phyloP scores from a whole-genome alignment of 805 yeast species.

The Sugiyamaella boreocaroliniensis region DNA sequence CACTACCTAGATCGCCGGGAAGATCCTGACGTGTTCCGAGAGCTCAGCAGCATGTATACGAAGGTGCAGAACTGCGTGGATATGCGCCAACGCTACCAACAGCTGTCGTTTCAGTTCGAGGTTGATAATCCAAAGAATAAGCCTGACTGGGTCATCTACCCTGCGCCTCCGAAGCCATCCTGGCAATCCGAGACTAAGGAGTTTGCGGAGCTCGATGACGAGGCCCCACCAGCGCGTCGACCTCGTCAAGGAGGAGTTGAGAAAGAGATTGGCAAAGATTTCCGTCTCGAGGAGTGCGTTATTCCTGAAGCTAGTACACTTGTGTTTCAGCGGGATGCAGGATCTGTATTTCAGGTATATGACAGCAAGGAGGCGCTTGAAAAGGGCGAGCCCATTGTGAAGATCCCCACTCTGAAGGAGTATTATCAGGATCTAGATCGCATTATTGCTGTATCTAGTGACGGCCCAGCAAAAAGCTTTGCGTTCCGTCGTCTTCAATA shows the following conservation, averaged over 20 bases:
- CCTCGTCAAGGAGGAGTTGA: conserved; percentile 1
- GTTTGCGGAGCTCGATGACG: conserved; percentile 25
- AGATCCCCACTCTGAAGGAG: conserved; percentile 74
- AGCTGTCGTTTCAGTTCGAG: conserved; percentile 63
- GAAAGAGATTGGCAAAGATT: conserved; percentile 39
- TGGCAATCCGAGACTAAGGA: conserved; percentile 59
- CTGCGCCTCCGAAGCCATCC: conserved; percentile 90
- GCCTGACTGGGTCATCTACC: conserved; percentile 72
- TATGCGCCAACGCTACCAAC: conserved; percentile 69
- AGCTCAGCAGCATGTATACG: conserved; percentile 31
- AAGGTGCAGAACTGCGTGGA: conserved; percentile 49
- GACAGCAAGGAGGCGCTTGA: conserved; percentile 28
- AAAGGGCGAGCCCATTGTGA: conserved; percentile 36
- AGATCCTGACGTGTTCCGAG: conserved; percentile 30
- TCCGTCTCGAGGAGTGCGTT: conserved; percentile 49
- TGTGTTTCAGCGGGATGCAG: conserved; percentile 44
- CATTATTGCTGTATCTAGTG: conserved; percentile 69
- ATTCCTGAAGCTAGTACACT: conserved; percentile 48
- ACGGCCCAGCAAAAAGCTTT: conserved; percentile 95
- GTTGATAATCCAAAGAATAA: conserved; percentile 78
- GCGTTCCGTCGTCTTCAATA: conserved; percentile 91
- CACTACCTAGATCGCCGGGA: conserved; percentile 19
- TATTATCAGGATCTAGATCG: conserved; percentile 77
- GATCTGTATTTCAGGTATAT: conserved; percentile 65
- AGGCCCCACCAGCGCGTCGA: conserved; percentile 7